Evolutionary conservation across 2,329 filamentous ascomycete genomes (phyloP).

Genomic region (Aphanoascus verrucosus): DNA sequence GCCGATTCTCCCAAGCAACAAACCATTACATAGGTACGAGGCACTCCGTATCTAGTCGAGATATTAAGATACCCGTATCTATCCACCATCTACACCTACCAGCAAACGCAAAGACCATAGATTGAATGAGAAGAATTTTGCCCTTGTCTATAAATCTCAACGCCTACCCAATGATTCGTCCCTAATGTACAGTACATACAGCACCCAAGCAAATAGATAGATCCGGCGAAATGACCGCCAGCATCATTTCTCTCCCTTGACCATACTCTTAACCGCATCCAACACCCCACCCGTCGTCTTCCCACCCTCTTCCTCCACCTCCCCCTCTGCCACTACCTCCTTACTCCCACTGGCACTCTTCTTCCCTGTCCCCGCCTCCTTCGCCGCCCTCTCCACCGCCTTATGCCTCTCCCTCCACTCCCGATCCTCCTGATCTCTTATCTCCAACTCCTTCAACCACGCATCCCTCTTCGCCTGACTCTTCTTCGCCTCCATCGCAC

Average conservation of each 20-base stretch:
- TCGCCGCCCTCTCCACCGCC: conserved; percentile 33
- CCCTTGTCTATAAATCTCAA: conserved; percentile 2
- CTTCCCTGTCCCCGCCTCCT: conserved; percentile 25
- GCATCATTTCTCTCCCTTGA: conserved; percentile 16
- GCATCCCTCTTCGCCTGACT: conserved; percentile 74
- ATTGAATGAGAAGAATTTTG: conserved; percentile 9
- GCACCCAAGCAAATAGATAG: background rate
- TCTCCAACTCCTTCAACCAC: conserved; percentile 86
- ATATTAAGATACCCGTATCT: no score
- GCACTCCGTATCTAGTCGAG: no score
- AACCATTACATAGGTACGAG: no score
- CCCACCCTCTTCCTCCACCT: conserved; percentile 16
- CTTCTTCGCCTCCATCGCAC: conserved; percentile 61
- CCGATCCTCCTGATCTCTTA: conserved; percentile 74
- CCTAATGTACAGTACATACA: conserved; percentile 9
- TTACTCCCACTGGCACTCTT: conserved; percentile 1
- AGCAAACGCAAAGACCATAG: background rate
- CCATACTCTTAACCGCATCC: conserved; percentile 29
- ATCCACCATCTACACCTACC: no score
- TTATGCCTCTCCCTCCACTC: conserved; percentile 46
- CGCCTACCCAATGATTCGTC: conserved; percentile 12
- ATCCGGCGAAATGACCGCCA: background rate
- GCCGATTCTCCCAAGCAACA: no score
- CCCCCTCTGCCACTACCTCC: conserved; percentile 1
- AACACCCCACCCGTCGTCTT: conserved; percentile 24